phyloP scores from a whole-genome alignment of 2,329 filamentous ascomycete genomes.

The Meredithiella fracta region DNA sequence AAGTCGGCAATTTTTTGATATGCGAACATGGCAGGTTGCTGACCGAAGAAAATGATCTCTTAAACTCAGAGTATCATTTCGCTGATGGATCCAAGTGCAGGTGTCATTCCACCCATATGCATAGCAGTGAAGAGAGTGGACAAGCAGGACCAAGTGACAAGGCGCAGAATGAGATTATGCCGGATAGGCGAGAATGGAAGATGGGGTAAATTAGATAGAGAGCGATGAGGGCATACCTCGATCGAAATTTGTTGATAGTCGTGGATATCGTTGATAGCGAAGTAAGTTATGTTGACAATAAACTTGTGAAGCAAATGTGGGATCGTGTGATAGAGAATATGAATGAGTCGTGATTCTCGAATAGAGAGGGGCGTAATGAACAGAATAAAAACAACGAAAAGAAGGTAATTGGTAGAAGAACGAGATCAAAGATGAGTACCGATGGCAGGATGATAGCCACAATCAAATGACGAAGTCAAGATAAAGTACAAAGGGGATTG shows the following conservation, averaged over 20 bases:
- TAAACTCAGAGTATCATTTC: too few species aligned
- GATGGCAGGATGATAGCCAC: background rate
- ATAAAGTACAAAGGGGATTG: background rate
- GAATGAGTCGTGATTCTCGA: background rate
- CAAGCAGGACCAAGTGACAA: too few species aligned
- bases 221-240: background rate
- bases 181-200: too few species aligned
- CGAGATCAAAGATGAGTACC: background rate
- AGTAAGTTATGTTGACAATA: background rate
- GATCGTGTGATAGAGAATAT: background rate
- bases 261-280: background rate
- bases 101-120: too few species aligned
- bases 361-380: background rate
- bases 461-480: background rate
- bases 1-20: background rate
- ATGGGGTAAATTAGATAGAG: background rate
- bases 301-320: background rate
- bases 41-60: too few species aligned
- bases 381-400: background rate
- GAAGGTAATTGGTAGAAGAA: background rate
- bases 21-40: too few species aligned
- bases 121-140: too few species aligned
- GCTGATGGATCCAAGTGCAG: too few species aligned
- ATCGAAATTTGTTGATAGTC: background rate
- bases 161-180: too few species aligned